Percentiles rank a stretch among this genome's conserved stretches.
phyloP scores from a whole-genome alignment of 2,329 filamentous ascomycete species.

The Tothia fuscella region DNA sequence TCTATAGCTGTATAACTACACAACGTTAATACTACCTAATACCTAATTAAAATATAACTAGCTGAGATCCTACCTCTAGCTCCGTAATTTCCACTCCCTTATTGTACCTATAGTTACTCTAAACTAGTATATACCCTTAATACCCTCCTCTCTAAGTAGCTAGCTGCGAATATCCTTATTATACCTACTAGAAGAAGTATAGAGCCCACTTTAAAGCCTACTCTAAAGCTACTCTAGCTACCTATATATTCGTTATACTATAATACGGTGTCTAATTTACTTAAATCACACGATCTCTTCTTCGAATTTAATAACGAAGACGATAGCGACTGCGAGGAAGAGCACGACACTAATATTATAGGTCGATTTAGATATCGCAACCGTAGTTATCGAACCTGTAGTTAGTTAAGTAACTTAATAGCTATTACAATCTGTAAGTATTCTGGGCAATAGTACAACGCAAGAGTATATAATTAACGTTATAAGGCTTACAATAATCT shows the following conservation, averaged over 20 bases:
- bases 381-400: constrained; percentile 18
- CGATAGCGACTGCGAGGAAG: constrained; percentile 15
- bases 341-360: constrained; percentile 32
- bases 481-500: constrained; percentile 27
- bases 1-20: too few species aligned
- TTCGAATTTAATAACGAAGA: constrained; percentile 25
- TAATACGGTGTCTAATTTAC: constrained; percentile 19
- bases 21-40: too few species aligned
- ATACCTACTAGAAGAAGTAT: constrained; percentile 1
- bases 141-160: background rate
- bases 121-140: too few species aligned
- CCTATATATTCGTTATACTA: constrained; percentile 25
- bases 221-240: constrained; percentile 10
- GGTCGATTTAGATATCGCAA: constrained; percentile 30
- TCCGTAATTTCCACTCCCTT: too few species aligned
- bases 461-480: constrained; percentile 32
- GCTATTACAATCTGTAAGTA: constrained; percentile 33
- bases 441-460: constrained; percentile 28
- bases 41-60: too few species aligned
- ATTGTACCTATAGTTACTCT: too few species aligned
- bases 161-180: constrained; percentile 9
- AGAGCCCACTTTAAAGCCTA: constrained; percentile 1
- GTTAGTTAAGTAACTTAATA: constrained; percentile 31
- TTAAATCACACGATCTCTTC: constrained; percentile 20
- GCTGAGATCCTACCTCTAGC: too few species aligned